These are phyloP conservation scores for grape (Vitis vinifera) DNA, from an alignment of 164 flowering plant species.

Conservation along the genomic window ASM3070453v1 NC_081808.1:990001-990500, in stretches of 20 bases:
- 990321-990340: background rate
- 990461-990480: slow-evolving; percentile 91
- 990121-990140: background rate
- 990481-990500: slow-evolving; percentile 14
- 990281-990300: background rate
- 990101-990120: background rate
- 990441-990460: slow-evolving; percentile 98
- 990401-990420: slow-evolving; percentile 91
- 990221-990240: background rate
- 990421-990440: slow-evolving; percentile 84
- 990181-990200: background rate
- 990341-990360: background rate
- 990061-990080: too few species aligned
- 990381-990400: slow-evolving; percentile 83
- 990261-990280: too few species aligned
- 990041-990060: too few species aligned
- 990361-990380: background rate
- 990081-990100: background rate
- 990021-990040: background rate
- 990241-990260: too few species aligned
- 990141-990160: background rate
- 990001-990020: background rate
- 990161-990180: background rate
- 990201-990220: background rate
- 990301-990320: background rate